These are phyloP conservation scores for Pleurotus eryngii DNA, from an alignment of 768 basidiomycete species.

Conservation along the genomic window DNA sequence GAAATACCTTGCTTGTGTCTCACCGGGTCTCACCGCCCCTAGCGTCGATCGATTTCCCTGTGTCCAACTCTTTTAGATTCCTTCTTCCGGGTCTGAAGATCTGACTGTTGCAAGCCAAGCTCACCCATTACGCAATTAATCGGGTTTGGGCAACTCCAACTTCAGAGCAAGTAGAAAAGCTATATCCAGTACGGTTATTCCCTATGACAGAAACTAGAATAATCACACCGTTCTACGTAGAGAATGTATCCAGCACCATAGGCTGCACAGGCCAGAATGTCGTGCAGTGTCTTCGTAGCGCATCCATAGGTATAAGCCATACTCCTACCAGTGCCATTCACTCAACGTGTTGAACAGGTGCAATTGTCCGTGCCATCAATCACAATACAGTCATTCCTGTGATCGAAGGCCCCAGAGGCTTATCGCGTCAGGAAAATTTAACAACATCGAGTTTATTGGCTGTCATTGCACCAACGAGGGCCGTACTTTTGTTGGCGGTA, in stretches of 20 bases:
- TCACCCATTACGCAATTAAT: constrained; percentile 42
- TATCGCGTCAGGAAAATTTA: constrained; percentile 29
- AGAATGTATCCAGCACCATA: constrained; percentile 23
- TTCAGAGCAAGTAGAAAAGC: constrained; percentile 24
- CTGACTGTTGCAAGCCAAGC: no score
- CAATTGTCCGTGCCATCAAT: constrained; percentile 37
- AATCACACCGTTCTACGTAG: constrained; percentile 14
- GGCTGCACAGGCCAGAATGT: constrained; percentile 25
- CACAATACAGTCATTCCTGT: constrained; percentile 27
- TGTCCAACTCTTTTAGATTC: no score
- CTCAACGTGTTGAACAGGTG: no score
- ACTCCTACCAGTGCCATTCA: background rate
- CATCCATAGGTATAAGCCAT: constrained; percentile 26
- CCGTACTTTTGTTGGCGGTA: constrained; percentile 35
- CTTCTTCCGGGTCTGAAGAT: no score
- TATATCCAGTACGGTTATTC: constrained; percentile 25
- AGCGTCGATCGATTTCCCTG: no score
- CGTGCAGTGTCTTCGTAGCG: constrained; percentile 31
- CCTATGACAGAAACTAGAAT: no score
- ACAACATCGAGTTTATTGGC: constrained; percentile 30
- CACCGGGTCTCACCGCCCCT: no score
- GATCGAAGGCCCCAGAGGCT: constrained; percentile 24
- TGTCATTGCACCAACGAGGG: constrained; percentile 44
- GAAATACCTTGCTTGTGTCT: no score
- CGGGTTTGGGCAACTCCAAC: constrained; percentile 34